Base-by-base conservation (phyloP, 1,284 basidiomycete species). In the Exobasidium cylindrosporum region DNA sequence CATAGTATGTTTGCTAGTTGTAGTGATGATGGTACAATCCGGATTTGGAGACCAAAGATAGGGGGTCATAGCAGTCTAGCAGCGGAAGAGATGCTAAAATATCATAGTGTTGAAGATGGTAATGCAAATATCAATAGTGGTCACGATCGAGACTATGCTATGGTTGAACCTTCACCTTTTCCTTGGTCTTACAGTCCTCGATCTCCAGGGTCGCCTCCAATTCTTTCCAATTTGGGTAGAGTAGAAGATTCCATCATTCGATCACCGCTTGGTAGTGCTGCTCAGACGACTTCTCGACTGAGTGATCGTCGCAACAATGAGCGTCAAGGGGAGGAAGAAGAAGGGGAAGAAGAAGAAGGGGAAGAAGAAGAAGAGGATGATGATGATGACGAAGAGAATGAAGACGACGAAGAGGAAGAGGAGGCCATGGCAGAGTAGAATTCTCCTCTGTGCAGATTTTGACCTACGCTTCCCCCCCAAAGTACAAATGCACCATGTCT, bases 1-100 rank as follows among this genome's bases (percentile, higher is more conserved):
- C 87, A 90, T 66, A 85, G 88, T 70, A 90, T 97, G 85, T 95
- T 98, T 81, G 95, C 95, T 29, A 81, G 78, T 29, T 78, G 76
- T 30, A 71, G 77, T 14, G 82, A 78, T 53, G 77, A 80, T 46
- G 60, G 65, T 21, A 74, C 72, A 0, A 70, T 76, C 10, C 63
- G 74, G 4, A 68, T 74, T 54, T 78, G 76, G 76, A 58, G 66
- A 10, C 70, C 74, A 1, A 54, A 54, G 24, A 6, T 55, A 14
- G 53, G 29, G 14, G 17, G 53, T 5, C 32, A 55, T 35, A 29
- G 32, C 21, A 23, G 6, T 32, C 28, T n/a, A 14, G 24, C 53
- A 6, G 21, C 26, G 53, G n/a, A 45, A 43, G 32, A 21, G 32
- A 29, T 14, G 53, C 10, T 11, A 6, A 23, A 29, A 26, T 43